Evolutionary conservation across 495 filamentous ascomycete species (phyloP).

Genomic region (Xylaria curta): DNA sequence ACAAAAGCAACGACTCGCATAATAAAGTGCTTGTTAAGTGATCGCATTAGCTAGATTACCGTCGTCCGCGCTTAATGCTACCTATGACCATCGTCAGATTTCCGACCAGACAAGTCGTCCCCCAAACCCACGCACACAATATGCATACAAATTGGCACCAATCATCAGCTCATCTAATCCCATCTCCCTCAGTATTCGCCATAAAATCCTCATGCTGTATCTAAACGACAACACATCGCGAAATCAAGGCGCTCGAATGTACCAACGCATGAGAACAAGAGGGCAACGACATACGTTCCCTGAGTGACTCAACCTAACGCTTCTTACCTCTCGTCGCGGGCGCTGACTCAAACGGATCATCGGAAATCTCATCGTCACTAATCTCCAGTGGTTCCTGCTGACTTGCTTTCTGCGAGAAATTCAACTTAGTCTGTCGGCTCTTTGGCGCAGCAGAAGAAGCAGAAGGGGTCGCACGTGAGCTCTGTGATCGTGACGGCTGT

Average conservation of each 20-base stretch:
- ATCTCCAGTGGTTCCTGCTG: conserved; percentile 60
- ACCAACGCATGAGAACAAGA: not conserved
- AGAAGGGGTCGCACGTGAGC: conserved; percentile 48
- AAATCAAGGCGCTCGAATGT: not conserved
- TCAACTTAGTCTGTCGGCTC: conserved; percentile 71
- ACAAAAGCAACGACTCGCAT: not conserved
- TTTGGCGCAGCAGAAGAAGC: conserved; percentile 36
- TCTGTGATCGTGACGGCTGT: conserved; percentile 52
- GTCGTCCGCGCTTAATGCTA: not conserved
- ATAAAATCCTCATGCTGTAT: not conserved
- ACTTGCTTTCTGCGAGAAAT: conserved; percentile 65
- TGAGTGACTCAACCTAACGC: conserved; percentile 21
- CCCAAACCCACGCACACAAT: not conserved
- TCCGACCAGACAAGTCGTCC: not conserved
- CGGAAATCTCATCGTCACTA: conserved; percentile 78
- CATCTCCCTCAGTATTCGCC: not conserved
- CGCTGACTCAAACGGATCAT: conserved; percentile 79
- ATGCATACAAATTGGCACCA: not conserved
- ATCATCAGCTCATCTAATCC: not conserved
- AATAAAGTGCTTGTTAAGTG: not conserved
- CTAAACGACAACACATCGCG: not conserved
- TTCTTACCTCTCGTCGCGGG: conserved; percentile 43
- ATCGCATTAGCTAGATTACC: not conserved
- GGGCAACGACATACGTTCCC: not conserved
- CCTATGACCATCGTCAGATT: not conserved